These are phyloP conservation scores for Carpinus viminea DNA, from an alignment of 306 rosid species.

Conservation along the genomic window DNA sequence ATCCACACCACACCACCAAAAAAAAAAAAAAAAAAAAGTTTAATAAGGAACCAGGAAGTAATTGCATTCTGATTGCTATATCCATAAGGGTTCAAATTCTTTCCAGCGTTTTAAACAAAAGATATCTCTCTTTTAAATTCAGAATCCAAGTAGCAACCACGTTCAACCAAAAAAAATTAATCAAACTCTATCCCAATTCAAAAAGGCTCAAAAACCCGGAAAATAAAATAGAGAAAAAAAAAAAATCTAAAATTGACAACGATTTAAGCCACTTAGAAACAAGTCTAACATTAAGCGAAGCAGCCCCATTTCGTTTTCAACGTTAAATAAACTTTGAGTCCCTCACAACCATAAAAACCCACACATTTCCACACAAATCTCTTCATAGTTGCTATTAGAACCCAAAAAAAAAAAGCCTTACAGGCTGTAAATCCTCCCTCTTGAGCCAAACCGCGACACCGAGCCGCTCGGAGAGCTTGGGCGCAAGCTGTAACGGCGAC, in stretches of 20 bases:
- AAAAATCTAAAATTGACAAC: background rate
- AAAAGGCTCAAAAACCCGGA: background rate
- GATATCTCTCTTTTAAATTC: background rate
- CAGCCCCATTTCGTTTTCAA: too few relatives aligned
- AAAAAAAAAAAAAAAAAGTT: too few relatives aligned
- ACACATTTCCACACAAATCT: background rate
- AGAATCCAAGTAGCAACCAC: background rate
- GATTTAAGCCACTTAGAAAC: background rate
- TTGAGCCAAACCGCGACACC: conserved; percentile 83
- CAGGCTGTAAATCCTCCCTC: conserved; percentile 91
- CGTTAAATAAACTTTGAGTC: background rate
- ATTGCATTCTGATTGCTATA: background rate
- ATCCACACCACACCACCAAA: background rate
- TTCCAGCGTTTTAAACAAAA: background rate
- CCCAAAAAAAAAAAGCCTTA: conserved; percentile 35
- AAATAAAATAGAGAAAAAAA: background rate
- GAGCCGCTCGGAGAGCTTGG: conserved; percentile 67
- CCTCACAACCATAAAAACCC: background rate
- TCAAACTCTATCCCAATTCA: background rate
- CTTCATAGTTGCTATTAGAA: background rate
- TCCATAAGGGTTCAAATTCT: background rate
- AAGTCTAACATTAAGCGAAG: too few relatives aligned
- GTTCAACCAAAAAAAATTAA: background rate
- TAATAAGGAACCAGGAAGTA: background rate
- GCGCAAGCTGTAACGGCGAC: conserved; percentile 75